phyloP scores from a whole-genome alignment of 495 filamentous ascomycete species.

The Penicillium roqueforti region DNA sequence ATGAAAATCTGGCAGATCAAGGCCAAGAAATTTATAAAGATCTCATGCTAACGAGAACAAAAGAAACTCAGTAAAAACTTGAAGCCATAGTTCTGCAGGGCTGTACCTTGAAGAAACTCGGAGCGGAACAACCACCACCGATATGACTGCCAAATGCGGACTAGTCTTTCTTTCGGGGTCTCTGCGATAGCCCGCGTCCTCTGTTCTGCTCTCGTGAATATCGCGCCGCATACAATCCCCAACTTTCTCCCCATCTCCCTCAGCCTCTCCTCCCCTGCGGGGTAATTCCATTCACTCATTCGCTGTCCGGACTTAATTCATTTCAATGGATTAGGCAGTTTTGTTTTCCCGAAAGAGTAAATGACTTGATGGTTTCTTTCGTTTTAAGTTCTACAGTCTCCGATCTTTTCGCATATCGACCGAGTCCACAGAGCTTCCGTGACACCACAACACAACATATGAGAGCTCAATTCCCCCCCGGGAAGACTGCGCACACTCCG shows the following conservation, averaged over 20 bases:
- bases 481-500: slow-evolving; percentile 31
- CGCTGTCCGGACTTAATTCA: slow-evolving; percentile 53
- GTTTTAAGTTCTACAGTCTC: slow-evolving; percentile 18
- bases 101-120: slow-evolving; percentile 7
- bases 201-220: slow-evolving; percentile 35
- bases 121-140: slow-evolving; percentile 28
- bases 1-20: too few species aligned
- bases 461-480: slow-evolving; percentile 22
- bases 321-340: slow-evolving; percentile 42
- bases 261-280: slow-evolving; percentile 30
- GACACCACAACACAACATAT: slow-evolving; percentile 50
- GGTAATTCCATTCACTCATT: slow-evolving; percentile 55
- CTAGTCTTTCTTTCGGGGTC: slow-evolving; percentile 45
- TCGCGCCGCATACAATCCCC: slow-evolving; percentile 33
- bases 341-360: slow-evolving; percentile 49
- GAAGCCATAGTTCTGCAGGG: neutral
- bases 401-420: slow-evolving; percentile 55
- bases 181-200: slow-evolving; percentile 35
- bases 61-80: neutral
- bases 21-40: too few species aligned
- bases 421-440: slow-evolving; percentile 40
- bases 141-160: slow-evolving; percentile 29
- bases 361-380: slow-evolving; percentile 37
- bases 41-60: too few species aligned
- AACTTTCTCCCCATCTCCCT: slow-evolving; percentile 38